Conservation (phyloP, 768 basidiomycete genomes). For the Termitomyces sp. region DNA sequence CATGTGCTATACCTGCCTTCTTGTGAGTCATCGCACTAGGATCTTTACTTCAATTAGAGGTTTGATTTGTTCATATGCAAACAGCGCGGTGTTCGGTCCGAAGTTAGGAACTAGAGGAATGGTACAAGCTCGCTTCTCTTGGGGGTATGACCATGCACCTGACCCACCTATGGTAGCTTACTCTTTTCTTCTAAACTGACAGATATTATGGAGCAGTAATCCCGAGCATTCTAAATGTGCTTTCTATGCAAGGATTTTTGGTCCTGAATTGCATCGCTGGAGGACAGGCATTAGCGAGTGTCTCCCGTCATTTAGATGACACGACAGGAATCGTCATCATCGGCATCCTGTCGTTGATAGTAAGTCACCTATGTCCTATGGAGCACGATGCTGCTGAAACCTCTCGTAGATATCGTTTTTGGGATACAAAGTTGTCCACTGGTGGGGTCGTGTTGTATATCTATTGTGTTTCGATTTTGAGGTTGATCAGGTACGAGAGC, state of each 20-base stretch:
- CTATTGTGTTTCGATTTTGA: neutral
- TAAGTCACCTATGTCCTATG: constrained; percentile 15
- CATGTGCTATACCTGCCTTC: constrained; percentile 54
- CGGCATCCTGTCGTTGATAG: constrained; percentile 31
- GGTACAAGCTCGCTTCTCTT: constrained; percentile 52
- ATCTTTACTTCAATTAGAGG: neutral
- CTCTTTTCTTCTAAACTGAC: neutral
- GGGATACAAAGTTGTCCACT: constrained; percentile 58
- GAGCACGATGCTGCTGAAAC: neutral
- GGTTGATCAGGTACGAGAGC: constrained; percentile 41
- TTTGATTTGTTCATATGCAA: neutral
- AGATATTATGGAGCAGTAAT: constrained; percentile 56
- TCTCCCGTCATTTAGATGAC: constrained; percentile 35
- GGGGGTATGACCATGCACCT: constrained; percentile 20
- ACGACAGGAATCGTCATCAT: constrained; percentile 39
- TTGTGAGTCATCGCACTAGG: constrained; percentile 35
- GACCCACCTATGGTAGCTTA: neutral
- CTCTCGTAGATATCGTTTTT: constrained; percentile 48
- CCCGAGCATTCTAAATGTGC: constrained; percentile 52
- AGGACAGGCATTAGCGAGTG: constrained; percentile 60
- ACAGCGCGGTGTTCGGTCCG: constrained; percentile 67
- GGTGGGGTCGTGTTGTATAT: constrained; percentile 31
- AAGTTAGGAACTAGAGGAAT: constrained; percentile 78
- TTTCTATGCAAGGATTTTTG: constrained; percentile 60
- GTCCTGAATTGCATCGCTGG: constrained; percentile 67